Base-by-base conservation (phyloP, 139 green algal species). In the Micromonas pusilla region DNA sequence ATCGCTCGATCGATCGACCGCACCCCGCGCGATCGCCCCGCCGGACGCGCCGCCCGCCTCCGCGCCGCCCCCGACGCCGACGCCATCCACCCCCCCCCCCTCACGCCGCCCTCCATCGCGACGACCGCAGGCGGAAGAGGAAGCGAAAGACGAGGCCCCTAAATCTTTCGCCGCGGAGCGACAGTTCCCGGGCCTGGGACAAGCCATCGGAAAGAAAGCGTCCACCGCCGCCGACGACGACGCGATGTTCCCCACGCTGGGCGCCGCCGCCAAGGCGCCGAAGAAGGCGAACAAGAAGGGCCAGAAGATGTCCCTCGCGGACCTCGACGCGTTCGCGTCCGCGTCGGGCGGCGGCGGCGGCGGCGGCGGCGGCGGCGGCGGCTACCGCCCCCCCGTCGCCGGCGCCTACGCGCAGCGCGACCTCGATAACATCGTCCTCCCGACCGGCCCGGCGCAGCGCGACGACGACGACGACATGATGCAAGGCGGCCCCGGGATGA, bases 141-240 rank as follows among this genome's bases (percentile, higher is more conserved):
- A 57, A 57, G 45, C 9, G 9, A 57, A 57, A 57, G 45, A 57
- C 45, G 9, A 57, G 45, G 9, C n/a, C n/a, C n/a, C n/a, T n/a
- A n/a, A n/a, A n/a, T n/a, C n/a, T n/a, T 72, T n/a, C 66, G 33
- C 66, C 66, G 66, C 66, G 28, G 33, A 52, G 2, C 33, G 16
- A 3, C 32, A 32, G 5, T 74, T 74, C 67, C 67, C 67, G 34
- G 25, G 32, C 32, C 67, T 74, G 2, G 36, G 67, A 5, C 32
- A 62, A 5, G 34, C 34, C 32, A 2, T 38, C 9, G 23, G 4
- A 33, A 62, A 74, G 67, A 38, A 74, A 5, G n/a, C 20, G 28
- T 38, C 70, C n/a, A n/a, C n/a, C n/a, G n/a, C n/a, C n/a, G n/a
- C n/a, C n/a, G 68, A 76, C 28, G 68, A 76, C 68, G 68, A 76